Conservation (phyloP, 1,284 basidiomycete genomes). For the Leccinum griseonigrum region DNA sequence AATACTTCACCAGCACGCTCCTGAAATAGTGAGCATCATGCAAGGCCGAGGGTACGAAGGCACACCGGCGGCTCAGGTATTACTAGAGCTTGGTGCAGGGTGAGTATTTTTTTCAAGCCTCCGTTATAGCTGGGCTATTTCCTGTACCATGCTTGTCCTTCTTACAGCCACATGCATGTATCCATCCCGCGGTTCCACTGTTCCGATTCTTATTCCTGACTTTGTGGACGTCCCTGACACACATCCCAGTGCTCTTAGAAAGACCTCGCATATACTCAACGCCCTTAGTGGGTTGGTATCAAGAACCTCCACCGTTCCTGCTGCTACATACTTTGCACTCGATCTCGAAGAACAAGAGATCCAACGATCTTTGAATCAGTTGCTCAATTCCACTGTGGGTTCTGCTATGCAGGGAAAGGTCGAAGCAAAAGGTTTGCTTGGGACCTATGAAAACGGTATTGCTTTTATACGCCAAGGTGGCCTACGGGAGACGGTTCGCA, state of each 20-base stretch:
- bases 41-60: conserved; percentile 52
- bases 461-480: conserved; percentile 64
- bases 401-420: conserved; percentile 67
- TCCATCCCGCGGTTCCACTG: not conserved
- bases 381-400: conserved; percentile 65
- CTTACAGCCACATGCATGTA: not conserved
- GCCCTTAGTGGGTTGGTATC: conserved; percentile 63
- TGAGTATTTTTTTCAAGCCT: conserved; percentile 42
- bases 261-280: conserved; percentile 85
- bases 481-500: conserved; percentile 31
- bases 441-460: conserved; percentile 85
- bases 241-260: conserved; percentile 69
- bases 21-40: conserved; percentile 72
- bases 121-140: not conserved
- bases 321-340: conserved; percentile 88
- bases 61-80: conserved; percentile 44
- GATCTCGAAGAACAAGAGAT: conserved; percentile 90
- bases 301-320: conserved; percentile 36
- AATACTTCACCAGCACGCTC: conserved; percentile 59
- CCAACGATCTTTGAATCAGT: conserved; percentile 73
- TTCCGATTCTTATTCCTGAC: not conserved
- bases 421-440: conserved; percentile 79
- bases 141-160: not conserved
- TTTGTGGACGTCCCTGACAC: conserved; percentile 14
- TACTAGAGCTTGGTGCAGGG: conserved; percentile 89